phyloP scores from a whole-genome alignment of 306 rosid genomes.

The Pyrus communis region DNA sequence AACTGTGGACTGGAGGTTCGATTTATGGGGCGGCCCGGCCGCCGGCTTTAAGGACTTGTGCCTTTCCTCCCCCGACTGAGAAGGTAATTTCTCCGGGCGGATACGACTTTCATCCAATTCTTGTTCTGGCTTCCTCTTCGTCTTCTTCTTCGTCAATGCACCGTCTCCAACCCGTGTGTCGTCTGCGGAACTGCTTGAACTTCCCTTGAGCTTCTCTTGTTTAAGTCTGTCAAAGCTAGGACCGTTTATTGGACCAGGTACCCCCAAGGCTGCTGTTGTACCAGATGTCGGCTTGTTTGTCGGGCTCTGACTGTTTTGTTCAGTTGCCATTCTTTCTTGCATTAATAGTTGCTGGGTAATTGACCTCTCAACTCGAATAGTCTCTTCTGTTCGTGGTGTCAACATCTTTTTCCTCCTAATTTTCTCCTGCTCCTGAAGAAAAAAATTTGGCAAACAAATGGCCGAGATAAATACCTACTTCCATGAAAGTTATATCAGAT shows the following conservation, averaged over 20 bases:
- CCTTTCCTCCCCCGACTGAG: slow-evolving; percentile 66
- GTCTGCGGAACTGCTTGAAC: slow-evolving; percentile 47
- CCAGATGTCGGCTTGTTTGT: slow-evolving; percentile 39
- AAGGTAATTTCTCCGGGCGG: slow-evolving; percentile 47
- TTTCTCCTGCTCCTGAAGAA: slow-evolving; percentile 62
- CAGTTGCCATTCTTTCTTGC: slow-evolving; percentile 51
- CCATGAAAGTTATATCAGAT: background rate
- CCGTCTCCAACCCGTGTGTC: slow-evolving; percentile 57
- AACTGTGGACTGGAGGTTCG: slow-evolving; percentile 52
- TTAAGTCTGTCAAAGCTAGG: slow-evolving; percentile 34
- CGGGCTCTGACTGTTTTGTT: slow-evolving; percentile 47
- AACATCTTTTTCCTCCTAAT: slow-evolving; percentile 69
- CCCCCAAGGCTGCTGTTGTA: slow-evolving; percentile 32
- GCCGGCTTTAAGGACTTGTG: slow-evolving; percentile 56
- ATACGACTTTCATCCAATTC: slow-evolving; percentile 53
- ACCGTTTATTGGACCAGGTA: slow-evolving; percentile 47
- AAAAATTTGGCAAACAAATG: background rate
- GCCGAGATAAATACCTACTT: background rate
- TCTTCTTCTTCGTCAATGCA: slow-evolving; percentile 56
- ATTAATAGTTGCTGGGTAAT: slow-evolving; percentile 40
- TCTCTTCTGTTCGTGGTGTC: slow-evolving; percentile 54
- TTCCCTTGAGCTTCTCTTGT: slow-evolving; percentile 67
- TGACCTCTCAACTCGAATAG: slow-evolving; percentile 44
- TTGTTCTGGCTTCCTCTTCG: slow-evolving; percentile 65
- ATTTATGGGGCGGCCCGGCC: slow-evolving; percentile 40